Conservation (phyloP, 164 flowering plant genomes). For the Vitis vinifera region ASM3070453v1 NC_081811.1:20205501-20206000, state of each 20-base stretch:
- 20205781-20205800: constrained; percentile 98
- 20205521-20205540: constrained; percentile 89
- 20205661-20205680: constrained; percentile 95
- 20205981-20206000: constrained; percentile 85
- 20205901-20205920: constrained; percentile 54
- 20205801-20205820: constrained; percentile 99
- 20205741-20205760: constrained; percentile 92
- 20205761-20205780: constrained; percentile 82
- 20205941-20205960: constrained; percentile 73
- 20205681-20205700: constrained; percentile 97
- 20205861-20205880: constrained; percentile 71
- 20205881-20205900: constrained; percentile 69
- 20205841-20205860: constrained; percentile 94
- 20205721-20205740: constrained; percentile 98
- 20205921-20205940: constrained; percentile 91
- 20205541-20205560: constrained; percentile 95
- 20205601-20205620: constrained; percentile 99
- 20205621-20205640: constrained; percentile 93
- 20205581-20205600: constrained; percentile 88
- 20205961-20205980: constrained; percentile 71
- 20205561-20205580: constrained; percentile 99
- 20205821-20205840: constrained; percentile 87
- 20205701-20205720: constrained; percentile 88
- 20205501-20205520: constrained; percentile 99
- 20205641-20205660: constrained; percentile 87